A percentile compares a stretch with the other conserved stretches of the same genome.
These are phyloP conservation scores for Erodium texanum DNA, from an alignment of 441 rosid genomes.

Conservation along the genomic window DNA sequence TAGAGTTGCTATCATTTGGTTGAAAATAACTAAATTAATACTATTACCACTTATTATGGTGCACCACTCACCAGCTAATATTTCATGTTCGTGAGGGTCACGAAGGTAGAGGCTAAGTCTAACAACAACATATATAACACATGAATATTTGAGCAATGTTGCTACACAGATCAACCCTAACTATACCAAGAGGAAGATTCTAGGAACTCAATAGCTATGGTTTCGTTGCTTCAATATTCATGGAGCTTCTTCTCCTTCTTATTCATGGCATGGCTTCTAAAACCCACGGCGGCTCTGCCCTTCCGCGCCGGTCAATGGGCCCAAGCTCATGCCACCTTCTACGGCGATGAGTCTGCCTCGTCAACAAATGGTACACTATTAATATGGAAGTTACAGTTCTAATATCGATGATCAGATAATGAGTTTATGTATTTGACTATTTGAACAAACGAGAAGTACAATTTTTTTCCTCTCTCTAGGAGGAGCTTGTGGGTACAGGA, in stretches of 20 bases:
- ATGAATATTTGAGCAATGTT: neutral
- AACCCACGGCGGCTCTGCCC: slow-evolving; percentile 7
- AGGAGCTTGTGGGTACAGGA: no score
- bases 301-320: slow-evolving; percentile 51
- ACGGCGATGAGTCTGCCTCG: slow-evolving; percentile 71
- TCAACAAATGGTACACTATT: slow-evolving; percentile 40
- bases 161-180: neutral
- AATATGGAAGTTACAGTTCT: neutral
- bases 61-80: no score
- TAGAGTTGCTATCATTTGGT: no score
- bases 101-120: neutral
- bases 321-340: slow-evolving; percentile 70
- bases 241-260: neutral
- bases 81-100: neutral
- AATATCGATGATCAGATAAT: neutral
- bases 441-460: no score
- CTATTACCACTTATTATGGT: no score
- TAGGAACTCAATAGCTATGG: neutral
- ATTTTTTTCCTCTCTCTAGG: no score
- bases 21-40: no score
- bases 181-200: neutral
- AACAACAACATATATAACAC: no score
- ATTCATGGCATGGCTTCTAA: neutral
- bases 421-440: neutral
- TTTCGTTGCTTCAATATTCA: neutral